Percentiles rank a stretch among this genome's conserved stretches.
Conservation (phyloP, 805 yeast species). For the Hemisphaericaspora nanyangensis region DNA sequence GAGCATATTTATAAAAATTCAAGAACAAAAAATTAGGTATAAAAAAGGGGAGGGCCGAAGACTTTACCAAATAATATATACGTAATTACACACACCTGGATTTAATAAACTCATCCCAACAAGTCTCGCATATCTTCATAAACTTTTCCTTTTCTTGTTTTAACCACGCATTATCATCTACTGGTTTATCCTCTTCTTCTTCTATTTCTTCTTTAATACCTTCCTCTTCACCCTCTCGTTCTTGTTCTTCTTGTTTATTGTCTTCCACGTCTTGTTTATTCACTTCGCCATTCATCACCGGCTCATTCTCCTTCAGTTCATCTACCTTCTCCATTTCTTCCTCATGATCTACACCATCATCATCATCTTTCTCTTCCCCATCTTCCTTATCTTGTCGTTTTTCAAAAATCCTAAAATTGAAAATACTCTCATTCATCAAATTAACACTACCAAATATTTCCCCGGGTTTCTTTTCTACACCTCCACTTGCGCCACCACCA, state of each 20-base stretch:
- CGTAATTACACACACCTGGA: background rate
- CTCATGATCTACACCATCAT: too few species aligned
- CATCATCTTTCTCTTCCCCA: constrained; percentile 1
- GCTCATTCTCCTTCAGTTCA: constrained; percentile 1
- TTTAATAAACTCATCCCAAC: constrained; percentile 38
- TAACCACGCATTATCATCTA: constrained; percentile 10
- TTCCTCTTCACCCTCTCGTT: constrained; percentile 11
- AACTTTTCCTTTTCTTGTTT: constrained; percentile 34
- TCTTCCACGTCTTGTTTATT: background rate
- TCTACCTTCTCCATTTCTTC: constrained; percentile 3
- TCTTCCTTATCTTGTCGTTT: constrained; percentile 6
- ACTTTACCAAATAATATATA: too few species aligned
- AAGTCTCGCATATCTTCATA: constrained; percentile 39
- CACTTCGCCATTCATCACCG: background rate
- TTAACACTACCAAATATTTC: constrained; percentile 35
- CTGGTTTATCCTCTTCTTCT: constrained; percentile 1
- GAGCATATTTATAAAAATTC: too few species aligned
- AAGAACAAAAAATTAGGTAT: too few species aligned
- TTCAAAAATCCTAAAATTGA: constrained; percentile 31
- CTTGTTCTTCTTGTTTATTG: constrained; percentile 3
- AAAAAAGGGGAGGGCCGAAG: too few species aligned
- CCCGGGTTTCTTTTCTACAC: constrained; percentile 3
- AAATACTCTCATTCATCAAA: constrained; percentile 33
- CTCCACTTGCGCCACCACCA: background rate
- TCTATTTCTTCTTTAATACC: constrained; percentile 4